Evolutionary conservation across 768 basidiomycete genomes (phyloP).

Genomic region (Boletellus ananas): DNA sequence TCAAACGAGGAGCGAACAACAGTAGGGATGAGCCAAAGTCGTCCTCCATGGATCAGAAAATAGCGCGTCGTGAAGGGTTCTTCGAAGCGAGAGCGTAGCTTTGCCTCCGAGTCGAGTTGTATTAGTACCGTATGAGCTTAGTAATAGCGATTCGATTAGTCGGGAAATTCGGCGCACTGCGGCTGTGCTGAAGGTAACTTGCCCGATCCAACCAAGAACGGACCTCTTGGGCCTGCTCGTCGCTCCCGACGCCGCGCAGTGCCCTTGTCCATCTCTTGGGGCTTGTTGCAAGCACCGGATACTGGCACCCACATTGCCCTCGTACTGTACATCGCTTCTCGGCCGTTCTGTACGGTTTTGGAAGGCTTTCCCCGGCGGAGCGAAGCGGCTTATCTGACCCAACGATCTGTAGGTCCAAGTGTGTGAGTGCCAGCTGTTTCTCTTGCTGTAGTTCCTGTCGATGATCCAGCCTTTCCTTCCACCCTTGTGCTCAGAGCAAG

Average conservation of each 20-base stretch:
- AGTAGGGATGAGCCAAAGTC: not conserved
- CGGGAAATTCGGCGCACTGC: not conserved
- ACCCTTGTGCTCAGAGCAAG: conserved; percentile 3
- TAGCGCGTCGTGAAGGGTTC: not conserved
- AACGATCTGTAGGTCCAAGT: conserved; percentile 20
- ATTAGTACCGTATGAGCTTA: not conserved
- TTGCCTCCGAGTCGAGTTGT: too few relatives aligned
- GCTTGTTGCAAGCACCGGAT: not conserved
- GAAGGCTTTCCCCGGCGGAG: conserved; percentile 8
- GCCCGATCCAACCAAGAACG: not conserved
- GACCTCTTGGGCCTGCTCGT: too few relatives aligned
- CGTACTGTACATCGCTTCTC: conserved; percentile 1
- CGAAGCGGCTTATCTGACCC: conserved; percentile 8
- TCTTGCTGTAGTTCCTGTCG: not conserved
- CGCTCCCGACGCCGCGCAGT: not conserved
- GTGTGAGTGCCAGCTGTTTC: not conserved
- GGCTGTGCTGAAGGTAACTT: not conserved
- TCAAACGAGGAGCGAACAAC: not conserved
- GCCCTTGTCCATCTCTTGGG: not conserved
- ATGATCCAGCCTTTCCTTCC: not conserved
- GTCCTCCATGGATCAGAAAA: conserved; percentile 5
- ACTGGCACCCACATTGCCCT: conserved; percentile 2
- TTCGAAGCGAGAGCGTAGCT: not conserved
- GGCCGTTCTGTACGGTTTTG: conserved; percentile 16
- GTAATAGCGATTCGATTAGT: not conserved